Base-by-base conservation (phyloP, 768 basidiomycete species). In the Tylopilus felleus region DNA sequence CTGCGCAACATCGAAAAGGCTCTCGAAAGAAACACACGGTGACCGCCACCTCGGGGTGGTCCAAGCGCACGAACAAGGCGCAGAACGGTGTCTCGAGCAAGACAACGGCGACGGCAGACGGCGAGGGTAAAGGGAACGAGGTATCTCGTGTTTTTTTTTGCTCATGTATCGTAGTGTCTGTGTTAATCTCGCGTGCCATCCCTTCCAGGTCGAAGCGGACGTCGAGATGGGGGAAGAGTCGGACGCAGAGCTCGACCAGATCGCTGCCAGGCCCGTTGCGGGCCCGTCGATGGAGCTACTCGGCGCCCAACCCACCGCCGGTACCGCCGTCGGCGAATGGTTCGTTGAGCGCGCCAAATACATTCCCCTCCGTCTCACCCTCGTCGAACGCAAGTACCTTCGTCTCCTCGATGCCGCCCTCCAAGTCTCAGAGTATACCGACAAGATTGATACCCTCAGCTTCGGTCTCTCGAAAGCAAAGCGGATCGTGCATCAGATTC, bases 331-430 rank as follows among this genome's bases (percentile, higher is more conserved):
- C 5, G 90, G 88, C 57, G 90, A 92, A 56, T 91, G 90, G 90
- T 90, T 90, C 71, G 74, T 91, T 49, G 87, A 92, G 58, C 83
- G 91, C 35, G 76, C 90, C 22, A 87, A 87, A 67, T 90, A 74
- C 69, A 92, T 93, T 50, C 91, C 91, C 0, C 70, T 93, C 27
- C 89, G 91, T 22, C 75, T 93, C 27, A 85, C 84, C 2, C 72
- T 89, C 40, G 64, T 65, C 41, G 91, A 93, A 69, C 88, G 91
- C 58, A 93, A 93, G 69, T 89, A 77, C 67, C 85, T 93, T 52
- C 87, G 91, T 25, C 80, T 93, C 5, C 77, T 93, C 45, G 91
- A 93, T 54, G 91, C 90, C 9, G 91, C 91, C 3, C 79, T 93
- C 38, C 81, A 81, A 46, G 90, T 91, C 35, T 90, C 87, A 16